phyloP scores from a whole-genome alignment of 2,329 filamentous ascomycete genomes.

The Penicillium sp. region DNA sequence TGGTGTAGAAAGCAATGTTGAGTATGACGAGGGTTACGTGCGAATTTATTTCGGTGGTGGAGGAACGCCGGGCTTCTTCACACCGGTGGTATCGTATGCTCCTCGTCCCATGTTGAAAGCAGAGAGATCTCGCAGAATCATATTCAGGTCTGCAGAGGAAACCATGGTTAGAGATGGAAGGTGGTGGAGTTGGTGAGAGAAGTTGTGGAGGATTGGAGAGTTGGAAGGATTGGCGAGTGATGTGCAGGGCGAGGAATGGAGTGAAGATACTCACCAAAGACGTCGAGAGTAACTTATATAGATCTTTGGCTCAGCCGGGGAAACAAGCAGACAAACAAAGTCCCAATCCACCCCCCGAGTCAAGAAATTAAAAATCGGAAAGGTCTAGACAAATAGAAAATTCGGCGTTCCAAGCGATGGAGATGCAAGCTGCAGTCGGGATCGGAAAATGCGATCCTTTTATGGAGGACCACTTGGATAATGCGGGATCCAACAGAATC shows the following conservation, averaged over 20 bases:
- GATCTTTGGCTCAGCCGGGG: constrained; percentile 11
- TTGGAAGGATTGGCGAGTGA: no score
- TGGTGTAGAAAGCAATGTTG: constrained; percentile 23
- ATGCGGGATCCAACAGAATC: constrained; percentile 26
- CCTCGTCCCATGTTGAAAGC: constrained; percentile 53
- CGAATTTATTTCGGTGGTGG: constrained; percentile 43
- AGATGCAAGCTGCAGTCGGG: constrained; percentile 31
- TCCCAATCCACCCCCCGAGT: constrained; percentile 26
- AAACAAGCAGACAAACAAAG: constrained; percentile 21
- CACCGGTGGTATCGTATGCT: constrained; percentile 54
- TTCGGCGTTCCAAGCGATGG: constrained; percentile 26
- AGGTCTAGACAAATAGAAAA: constrained; percentile 23
- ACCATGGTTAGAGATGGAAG: constrained; percentile 32
- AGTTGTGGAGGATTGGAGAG: background rate
- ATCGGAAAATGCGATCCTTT: constrained; percentile 39
- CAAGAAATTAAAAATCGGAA: constrained; percentile 13
- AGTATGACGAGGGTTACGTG: constrained; percentile 20
- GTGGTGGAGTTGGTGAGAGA: background rate
- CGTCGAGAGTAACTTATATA: constrained; percentile 27
- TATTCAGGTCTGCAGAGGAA: constrained; percentile 35
- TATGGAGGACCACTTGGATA: constrained; percentile 32
- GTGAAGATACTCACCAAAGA: constrained; percentile 21
- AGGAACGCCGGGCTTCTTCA: constrained; percentile 49
- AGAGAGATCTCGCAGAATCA: constrained; percentile 45
- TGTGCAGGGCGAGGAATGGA: constrained; percentile 16